Evolutionary conservation across 306 rosid species (phyloP).

Genomic region (Heteromeles arbutifolia): DNA sequence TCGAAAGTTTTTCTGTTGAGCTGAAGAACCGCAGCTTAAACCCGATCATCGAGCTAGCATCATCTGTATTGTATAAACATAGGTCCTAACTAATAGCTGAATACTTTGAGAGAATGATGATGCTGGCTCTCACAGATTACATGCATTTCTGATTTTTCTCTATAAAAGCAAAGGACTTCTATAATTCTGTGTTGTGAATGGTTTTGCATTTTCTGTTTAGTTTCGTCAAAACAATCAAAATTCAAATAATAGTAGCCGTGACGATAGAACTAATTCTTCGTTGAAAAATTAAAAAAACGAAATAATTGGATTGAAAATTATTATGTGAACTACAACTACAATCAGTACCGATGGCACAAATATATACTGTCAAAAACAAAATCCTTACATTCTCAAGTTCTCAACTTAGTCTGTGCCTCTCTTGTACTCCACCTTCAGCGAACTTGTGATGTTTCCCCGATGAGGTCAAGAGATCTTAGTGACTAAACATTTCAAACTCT

Average conservation of each 20-base stretch:
- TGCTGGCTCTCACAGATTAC: constrained; percentile 36
- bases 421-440: constrained; percentile 3
- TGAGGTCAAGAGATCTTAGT: constrained; percentile 11
- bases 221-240: not conserved
- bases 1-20: constrained; percentile 25
- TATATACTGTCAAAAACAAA: not conserved
- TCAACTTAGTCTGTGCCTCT: constrained; percentile 5
- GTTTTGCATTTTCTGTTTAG: not conserved
- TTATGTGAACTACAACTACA: not conserved
- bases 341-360: not conserved
- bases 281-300: not conserved
- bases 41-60: constrained; percentile 25
- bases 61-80: constrained; percentile 34
- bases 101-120: constrained; percentile 31
- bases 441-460: not conserved
- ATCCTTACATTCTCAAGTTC: not conserved
- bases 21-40: constrained; percentile 33
- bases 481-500: constrained; percentile 1
- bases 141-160: constrained; percentile 18
- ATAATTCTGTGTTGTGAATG: not conserved
- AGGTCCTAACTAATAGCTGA: constrained; percentile 44
- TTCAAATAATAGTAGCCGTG: not conserved
- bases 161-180: constrained; percentile 7
- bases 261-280: not conserved
- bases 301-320: not conserved